Conservation (phyloP, 306 rosid genomes). For the Cucurbita ficifolia region DNA sequence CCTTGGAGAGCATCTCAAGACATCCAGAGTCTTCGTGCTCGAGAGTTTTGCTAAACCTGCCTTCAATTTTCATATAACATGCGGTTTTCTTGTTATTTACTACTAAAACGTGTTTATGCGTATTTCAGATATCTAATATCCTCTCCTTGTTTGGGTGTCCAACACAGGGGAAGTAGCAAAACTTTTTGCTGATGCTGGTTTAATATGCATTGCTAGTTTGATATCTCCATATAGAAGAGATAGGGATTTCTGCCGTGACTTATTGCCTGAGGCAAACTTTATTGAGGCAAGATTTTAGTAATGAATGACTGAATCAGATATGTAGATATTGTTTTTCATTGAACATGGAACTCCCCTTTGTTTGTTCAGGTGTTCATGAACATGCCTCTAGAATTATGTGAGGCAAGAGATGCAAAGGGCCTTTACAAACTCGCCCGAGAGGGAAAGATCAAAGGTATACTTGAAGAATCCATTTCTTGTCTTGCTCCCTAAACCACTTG, state of each 20-base stretch:
- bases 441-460: constrained; percentile 66
- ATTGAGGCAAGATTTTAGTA: constrained; percentile 43
- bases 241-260: constrained; percentile 56
- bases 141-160: background rate
- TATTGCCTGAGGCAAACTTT: constrained; percentile 48
- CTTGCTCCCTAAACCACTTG: background rate
- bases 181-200: constrained; percentile 73
- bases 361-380: constrained; percentile 64
- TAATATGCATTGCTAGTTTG: constrained; percentile 61
- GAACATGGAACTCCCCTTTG: constrained; percentile 3
- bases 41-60: background rate
- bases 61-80: background rate
- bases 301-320: background rate
- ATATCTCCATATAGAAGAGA: constrained; percentile 72
- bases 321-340: background rate
- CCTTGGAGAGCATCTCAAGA: background rate
- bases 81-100: background rate
- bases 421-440: constrained; percentile 88
- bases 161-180: constrained; percentile 67
- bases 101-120: background rate
- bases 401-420: constrained; percentile 72
- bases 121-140: background rate
- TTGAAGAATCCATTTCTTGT: constrained; percentile 3
- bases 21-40: background rate
- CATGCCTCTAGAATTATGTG: constrained; percentile 66